Conservation (phyloP, 1,139 yeast genomes). For the Suhomyces taliae region DNA sequence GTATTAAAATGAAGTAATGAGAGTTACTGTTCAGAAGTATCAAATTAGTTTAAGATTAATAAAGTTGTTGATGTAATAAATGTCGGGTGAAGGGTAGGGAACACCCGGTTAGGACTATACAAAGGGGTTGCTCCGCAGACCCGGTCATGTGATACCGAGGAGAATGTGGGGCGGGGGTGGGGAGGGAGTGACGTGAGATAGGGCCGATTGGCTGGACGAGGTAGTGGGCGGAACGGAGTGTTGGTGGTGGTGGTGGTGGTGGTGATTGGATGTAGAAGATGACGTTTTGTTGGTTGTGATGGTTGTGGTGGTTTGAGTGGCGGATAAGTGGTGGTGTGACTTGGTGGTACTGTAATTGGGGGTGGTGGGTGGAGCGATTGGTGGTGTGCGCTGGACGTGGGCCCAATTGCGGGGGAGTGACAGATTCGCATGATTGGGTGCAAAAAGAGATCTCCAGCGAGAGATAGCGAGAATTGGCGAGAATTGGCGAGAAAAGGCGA, state of each 20-base stretch:
- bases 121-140: conserved; percentile 8
- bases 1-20: neutral
- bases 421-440: neutral
- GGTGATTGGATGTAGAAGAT: too few species aligned
- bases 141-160: conserved; percentile 10
- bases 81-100: neutral
- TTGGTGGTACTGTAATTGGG: too few species aligned
- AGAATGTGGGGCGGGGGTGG: conserved; percentile 2
- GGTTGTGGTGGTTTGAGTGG: too few species aligned
- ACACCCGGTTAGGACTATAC: neutral
- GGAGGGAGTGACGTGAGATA: neutral
- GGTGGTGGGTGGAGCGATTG: too few species aligned
- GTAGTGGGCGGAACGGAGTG: too few species aligned
- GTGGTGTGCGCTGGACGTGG: too few species aligned
- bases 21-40: neutral
- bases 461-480: neutral
- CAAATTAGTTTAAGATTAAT: neutral
- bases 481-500: too few species aligned
- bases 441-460: neutral
- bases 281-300: too few species aligned
- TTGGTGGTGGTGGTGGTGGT: too few species aligned
- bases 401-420: too few species aligned
- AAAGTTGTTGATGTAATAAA: neutral
- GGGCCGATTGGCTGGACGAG: neutral
- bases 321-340: too few species aligned